These are phyloP conservation scores for Candida patagonica DNA, from an alignment of 805 yeast genomes.

Conservation along the genomic window DNA sequence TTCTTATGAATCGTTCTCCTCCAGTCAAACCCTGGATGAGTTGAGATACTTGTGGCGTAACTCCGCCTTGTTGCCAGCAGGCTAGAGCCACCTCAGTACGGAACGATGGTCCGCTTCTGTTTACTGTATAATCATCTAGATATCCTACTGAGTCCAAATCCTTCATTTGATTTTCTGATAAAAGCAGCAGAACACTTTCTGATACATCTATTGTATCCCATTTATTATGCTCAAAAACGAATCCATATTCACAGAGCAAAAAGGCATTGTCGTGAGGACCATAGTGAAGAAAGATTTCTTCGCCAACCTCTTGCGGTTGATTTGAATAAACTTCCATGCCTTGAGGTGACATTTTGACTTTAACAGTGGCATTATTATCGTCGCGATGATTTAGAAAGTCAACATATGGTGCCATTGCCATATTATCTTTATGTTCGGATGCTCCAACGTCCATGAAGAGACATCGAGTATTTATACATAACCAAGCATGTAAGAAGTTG, in stretches of 20 bases:
- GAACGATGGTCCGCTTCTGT: conserved; percentile 47
- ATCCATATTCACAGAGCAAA: conserved; percentile 80
- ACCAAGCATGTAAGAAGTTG: conserved; percentile 61
- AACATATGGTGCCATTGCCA: conserved; percentile 86
- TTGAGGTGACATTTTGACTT: conserved; percentile 29
- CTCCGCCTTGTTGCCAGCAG: conserved; percentile 8
- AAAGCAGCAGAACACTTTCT: conserved; percentile 32
- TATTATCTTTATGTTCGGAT: conserved; percentile 50
- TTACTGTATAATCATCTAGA: conserved; percentile 66
- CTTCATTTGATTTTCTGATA: conserved; percentile 30
- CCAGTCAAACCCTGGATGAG: background rate
- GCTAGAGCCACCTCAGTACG: conserved; percentile 72
- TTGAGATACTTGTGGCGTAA: background rate
- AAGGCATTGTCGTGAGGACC: conserved; percentile 87
- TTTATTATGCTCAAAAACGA: conserved; percentile 44
- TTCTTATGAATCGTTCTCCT: background rate
- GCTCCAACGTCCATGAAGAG: conserved; percentile 48
- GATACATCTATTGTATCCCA: conserved; percentile 70
- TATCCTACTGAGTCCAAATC: conserved; percentile 49
- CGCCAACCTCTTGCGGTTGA: conserved; percentile 30
- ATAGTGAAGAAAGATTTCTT: conserved; percentile 65
- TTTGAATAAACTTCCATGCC: conserved; percentile 48
- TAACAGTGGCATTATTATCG: conserved; percentile 20
- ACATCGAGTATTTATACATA: conserved; percentile 86
- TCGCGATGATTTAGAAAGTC: conserved; percentile 75